Evolutionary conservation across 176 grass and related monocot species (phyloP), one percentile per base, ranked within the genome.

Genomic region (Coix lacrymajobi): DNA sequence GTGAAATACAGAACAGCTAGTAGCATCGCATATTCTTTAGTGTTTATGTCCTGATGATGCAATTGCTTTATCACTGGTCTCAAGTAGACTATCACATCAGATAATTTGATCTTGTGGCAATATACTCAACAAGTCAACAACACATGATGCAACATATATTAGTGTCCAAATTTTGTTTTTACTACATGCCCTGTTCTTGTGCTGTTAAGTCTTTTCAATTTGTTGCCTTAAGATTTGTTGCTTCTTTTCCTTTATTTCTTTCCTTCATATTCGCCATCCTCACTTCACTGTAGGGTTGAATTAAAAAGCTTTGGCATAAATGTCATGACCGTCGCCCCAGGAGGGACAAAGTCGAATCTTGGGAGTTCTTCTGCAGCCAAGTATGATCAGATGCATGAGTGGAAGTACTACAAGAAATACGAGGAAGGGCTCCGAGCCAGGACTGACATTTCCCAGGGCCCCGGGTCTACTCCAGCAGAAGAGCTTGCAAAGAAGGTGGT

Each of bases 351-450:
- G 57, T 98, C 96, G 13, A 95, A 98, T 46, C 20, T 98, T 12
- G 96, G 92, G 73, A 90, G 68, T 61, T 78, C 83, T 48, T 98
- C 96, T 24, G 43, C 81, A 19, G 82, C 85, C 39, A 93, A 63
- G 36, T 95, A 98, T 76, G 79, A 76, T 66, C 43, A 86, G 45
- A 98, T 93, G 15, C 39, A 81, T 0, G 91, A 98, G 0, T 98
- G 96, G 96, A 98, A 98, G 82, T 98, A 88, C 82, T 98, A 95
- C 79, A 93, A 95, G 67, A 28, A 80, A 33, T 91, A 83, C 0
- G 90, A 93, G 25, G 85, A 78, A 8, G 83, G 92, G 5, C 84
- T 98, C 16, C 64, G 90, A 62, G 78, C 84, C 28, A 98, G 96
- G 79, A 93, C 91, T 0, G 70, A 84, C 1, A 38, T 88, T 49